phyloP scores from a whole-genome alignment of 2,329 filamentous ascomycete species.

The Thelonectria olida region DNA sequence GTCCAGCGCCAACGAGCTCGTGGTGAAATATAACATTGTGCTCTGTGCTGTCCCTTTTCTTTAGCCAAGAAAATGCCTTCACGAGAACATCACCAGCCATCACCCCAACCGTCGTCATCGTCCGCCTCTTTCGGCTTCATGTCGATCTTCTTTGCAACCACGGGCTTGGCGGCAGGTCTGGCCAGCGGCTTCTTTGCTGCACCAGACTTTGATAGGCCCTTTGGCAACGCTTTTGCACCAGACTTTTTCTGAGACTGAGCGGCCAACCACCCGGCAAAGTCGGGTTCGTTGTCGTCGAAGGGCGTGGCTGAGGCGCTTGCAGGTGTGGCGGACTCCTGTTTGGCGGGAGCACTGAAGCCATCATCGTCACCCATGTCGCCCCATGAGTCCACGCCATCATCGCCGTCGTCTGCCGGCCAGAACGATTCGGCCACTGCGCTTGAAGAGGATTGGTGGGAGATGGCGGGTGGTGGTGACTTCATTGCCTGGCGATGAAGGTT shows the following conservation, averaged over 20 bases:
- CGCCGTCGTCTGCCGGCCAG: constrained; percentile 64
- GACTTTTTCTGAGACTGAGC: constrained; percentile 83
- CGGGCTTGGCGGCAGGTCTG: constrained; percentile 56
- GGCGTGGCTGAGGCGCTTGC: constrained; percentile 54
- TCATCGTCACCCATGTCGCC: constrained; percentile 71
- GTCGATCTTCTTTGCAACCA: constrained; percentile 72
- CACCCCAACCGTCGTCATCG: constrained; percentile 72
- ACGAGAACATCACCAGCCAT: constrained; percentile 62
- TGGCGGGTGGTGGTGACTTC: constrained; percentile 57
- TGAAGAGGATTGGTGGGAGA: constrained; percentile 60
- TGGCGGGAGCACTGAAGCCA: constrained; percentile 48
- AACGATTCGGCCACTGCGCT: constrained; percentile 58
- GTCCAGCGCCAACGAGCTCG: constrained; percentile 22
- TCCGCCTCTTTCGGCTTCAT: constrained; percentile 69
- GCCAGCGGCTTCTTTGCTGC: constrained; percentile 52
- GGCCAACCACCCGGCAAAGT: constrained; percentile 95
- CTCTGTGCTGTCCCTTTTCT: background rate
- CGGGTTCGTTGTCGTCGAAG: constrained; percentile 89
- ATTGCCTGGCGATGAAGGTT: constrained; percentile 68
- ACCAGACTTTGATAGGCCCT: constrained; percentile 76
- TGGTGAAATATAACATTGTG: constrained; percentile 5
- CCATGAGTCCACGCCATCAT: constrained; percentile 79
- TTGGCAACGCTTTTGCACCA: constrained; percentile 75
- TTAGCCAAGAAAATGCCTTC: background rate
- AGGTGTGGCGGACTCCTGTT: constrained; percentile 42